phyloP scores from a whole-genome alignment of 768 basidiomycete genomes.

The Pseudohyphozyma bogoriensis region DNA sequence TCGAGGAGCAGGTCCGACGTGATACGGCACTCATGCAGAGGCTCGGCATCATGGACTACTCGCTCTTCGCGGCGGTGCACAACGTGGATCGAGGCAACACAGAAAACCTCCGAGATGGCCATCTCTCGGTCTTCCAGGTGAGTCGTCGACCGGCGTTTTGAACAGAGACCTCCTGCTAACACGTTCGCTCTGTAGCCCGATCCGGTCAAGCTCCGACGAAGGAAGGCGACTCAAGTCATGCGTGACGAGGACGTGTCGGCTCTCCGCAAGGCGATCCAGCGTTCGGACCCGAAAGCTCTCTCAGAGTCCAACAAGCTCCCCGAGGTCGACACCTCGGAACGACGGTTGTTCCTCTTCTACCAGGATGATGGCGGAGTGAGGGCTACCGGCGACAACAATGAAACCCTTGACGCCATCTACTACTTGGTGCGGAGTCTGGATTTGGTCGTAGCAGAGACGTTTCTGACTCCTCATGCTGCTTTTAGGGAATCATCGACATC shows the following conservation, averaged over 20 bases:
- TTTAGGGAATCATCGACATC: constrained; percentile 81
- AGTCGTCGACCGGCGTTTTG: constrained; percentile 37
- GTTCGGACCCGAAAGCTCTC: constrained; percentile 65
- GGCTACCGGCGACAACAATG: constrained; percentile 78
- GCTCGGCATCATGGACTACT: constrained; percentile 92
- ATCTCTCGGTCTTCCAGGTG: constrained; percentile 84
- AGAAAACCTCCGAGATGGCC: constrained; percentile 82
- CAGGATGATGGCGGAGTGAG: constrained; percentile 90
- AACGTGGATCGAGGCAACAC: constrained; percentile 79
- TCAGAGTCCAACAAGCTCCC: constrained; percentile 48
- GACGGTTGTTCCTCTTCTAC: constrained; percentile 77
- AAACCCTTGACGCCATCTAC: constrained; percentile 49
- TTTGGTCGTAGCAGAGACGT: background rate
- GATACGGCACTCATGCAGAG: constrained; percentile 76
- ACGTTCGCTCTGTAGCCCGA: constrained; percentile 50
- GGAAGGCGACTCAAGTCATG: constrained; percentile 51
- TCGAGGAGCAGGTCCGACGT: constrained; percentile 80
- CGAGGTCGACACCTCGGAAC: constrained; percentile 55
- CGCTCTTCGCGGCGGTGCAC: constrained; percentile 86
- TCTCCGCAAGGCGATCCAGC: constrained; percentile 72
- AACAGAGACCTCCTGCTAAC: background rate
- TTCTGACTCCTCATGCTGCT: no score
- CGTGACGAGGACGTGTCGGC: constrained; percentile 64
- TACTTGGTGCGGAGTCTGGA: constrained; percentile 28
- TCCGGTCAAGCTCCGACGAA: constrained; percentile 51